Evolutionary conservation across 148 eudicot species (phyloP).

Genomic region (Amaranthus palmeri): DNA sequence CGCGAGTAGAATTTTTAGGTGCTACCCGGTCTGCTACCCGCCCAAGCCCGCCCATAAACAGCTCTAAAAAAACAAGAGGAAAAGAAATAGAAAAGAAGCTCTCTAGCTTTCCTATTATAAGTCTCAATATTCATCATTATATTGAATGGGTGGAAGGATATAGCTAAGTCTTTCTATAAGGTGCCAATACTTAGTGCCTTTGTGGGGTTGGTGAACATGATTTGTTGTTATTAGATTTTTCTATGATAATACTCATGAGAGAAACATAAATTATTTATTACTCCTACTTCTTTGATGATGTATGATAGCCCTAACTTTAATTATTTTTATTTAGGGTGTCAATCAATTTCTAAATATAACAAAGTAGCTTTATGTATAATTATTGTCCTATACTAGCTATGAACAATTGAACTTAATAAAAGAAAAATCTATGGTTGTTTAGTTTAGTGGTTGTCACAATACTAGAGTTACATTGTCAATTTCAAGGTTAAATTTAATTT

Average conservation of each 20-base stretch:
- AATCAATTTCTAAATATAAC: neutral
- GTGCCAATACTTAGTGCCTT: constrained; percentile 13
- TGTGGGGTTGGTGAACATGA: constrained; percentile 9
- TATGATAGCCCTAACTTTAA: constrained; percentile 11
- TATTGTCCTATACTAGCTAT: neutral
- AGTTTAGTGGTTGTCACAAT: no score
- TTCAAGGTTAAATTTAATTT: no score
- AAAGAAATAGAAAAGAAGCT: neutral
- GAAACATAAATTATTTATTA: neutral
- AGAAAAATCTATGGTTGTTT: no score
- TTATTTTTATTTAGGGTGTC: constrained; percentile 3
- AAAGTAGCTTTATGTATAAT: constrained; percentile 5
- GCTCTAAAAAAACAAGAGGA: neutral
- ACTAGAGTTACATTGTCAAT: no score
- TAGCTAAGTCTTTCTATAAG: neutral
- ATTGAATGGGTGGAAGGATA: neutral
- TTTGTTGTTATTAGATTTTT: neutral
- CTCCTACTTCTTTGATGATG: neutral
- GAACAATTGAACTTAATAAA: no score
- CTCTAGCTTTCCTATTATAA: neutral
- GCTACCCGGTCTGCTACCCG: no score
- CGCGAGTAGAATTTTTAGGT: no score
- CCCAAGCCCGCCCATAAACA: no score
- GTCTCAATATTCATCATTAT: constrained; percentile 5
- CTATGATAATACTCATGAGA: neutral